Evolutionary conservation across 805 yeast genomes (phyloP), one percentile per base, ranked within the genome.

Genomic region (Schwanniomyces occidentalis): DNA sequence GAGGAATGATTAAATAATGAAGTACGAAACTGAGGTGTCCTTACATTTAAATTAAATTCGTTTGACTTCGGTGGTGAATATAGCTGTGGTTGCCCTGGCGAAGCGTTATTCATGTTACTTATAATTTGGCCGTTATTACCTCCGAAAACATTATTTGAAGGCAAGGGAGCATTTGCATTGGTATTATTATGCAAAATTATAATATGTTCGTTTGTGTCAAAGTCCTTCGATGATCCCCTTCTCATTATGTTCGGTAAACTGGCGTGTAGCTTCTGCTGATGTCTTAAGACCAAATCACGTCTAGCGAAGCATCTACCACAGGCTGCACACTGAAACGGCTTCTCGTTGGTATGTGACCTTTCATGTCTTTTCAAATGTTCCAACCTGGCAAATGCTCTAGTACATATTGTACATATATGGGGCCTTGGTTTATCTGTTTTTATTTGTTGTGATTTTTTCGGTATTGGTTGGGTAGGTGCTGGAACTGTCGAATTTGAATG

Each of bases 231-330:
- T 32, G 50, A 47, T 21, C 54, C 60, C 38, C 71, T 56, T 35
- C 73, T 54, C 48, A 51, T 48, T 17, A 54, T 45, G 51, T 63
- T 56, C 8, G 73, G 81, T 46, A 57, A 67, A 30, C 57, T 70
- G 30, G 84, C 62, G 52, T 93, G 99, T 22, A 93, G 75, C 55
- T 93, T 93, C 62, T 89, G 97, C 64, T 88, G 96, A 66, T 93
- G 99, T 41, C 99, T 75, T 35, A 93, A 71, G 18, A 93, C 88
- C 54, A 85, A 70, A 56, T 85, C 91, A 37, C 97, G 68, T 37
- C 99, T 71, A 4, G 98, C 97, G 65, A 93, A 91, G 54, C 96
- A 85, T 32, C 98, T 78, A 21, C 95, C 97, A 61, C 98, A 91
- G 6, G 90, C 90, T 2, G 95, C 95, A 63, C 99, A 91, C 55